phyloP scores from a whole-genome alignment of 768 basidiomycete species.

The Termitomyces sp. region DNA sequence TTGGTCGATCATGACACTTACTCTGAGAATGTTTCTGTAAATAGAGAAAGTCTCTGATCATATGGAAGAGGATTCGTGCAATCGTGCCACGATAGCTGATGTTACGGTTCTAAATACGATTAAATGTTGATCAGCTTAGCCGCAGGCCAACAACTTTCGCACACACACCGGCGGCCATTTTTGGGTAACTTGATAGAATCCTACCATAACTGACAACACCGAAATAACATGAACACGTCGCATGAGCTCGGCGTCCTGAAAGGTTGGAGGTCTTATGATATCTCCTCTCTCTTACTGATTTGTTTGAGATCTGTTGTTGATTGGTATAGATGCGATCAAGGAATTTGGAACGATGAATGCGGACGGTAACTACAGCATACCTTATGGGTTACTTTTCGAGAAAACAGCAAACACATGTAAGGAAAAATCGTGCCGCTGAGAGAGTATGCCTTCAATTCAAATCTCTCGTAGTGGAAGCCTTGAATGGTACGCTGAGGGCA shows the following conservation, averaged over 20 bases:
- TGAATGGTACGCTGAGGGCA: conserved; percentile 41
- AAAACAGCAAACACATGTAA: conserved; percentile 41
- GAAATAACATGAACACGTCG: neutral
- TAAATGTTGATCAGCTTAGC: neutral
- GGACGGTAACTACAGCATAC: conserved; percentile 30
- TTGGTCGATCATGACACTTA: too few species aligned
- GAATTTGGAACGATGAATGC: conserved; percentile 31
- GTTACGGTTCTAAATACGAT: neutral
- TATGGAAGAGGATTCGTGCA: neutral
- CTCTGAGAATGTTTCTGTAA: neutral
- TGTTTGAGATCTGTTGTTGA: neutral
- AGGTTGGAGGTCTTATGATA: neutral
- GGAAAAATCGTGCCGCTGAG: conserved; percentile 5
- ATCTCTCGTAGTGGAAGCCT: conserved; percentile 33
- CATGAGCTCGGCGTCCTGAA: neutral
- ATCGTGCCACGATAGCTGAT: neutral
- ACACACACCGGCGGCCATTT: neutral
- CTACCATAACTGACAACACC: neutral
- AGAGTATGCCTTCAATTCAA: neutral
- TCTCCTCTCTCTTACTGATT: neutral
- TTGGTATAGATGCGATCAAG: conserved; percentile 22
- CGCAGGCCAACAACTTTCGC: neutral
- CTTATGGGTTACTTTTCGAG: conserved; percentile 40
- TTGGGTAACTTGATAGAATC: neutral
- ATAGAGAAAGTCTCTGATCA: neutral